A percentile compares a stretch with the other conserved stretches of the same genome.
phyloP scores from a whole-genome alignment of 495 filamentous ascomycete genomes.

The Neurospora intermedia region DNA sequence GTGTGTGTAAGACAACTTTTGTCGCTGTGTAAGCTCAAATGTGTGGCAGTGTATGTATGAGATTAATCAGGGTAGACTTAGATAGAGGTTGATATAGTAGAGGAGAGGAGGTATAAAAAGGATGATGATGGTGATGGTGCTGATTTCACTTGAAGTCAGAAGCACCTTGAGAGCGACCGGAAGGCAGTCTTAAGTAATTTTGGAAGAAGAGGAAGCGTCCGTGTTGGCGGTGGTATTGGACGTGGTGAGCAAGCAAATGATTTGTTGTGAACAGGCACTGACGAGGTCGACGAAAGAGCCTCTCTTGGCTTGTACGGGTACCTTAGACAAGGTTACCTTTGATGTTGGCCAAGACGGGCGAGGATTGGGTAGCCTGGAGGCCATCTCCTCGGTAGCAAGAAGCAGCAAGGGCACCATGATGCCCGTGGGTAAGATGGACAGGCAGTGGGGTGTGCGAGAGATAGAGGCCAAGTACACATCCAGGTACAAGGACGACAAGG shows the following conservation, averaged over 20 bases:
- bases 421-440: background rate
- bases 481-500: background rate
- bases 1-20: background rate
- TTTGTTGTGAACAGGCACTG: background rate
- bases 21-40: background rate
- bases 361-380: background rate
- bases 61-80: background rate
- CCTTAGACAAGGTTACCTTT: background rate
- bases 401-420: background rate
- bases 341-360: background rate
- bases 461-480: background rate
- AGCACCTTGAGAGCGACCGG: background rate
- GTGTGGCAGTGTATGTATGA: background rate
- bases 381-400: background rate
- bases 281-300: background rate
- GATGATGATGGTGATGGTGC: constrained; percentile 1
- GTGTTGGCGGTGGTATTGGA: background rate
- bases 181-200: background rate
- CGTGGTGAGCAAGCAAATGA: background rate
- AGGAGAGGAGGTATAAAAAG: background rate
- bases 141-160: constrained; percentile 4
- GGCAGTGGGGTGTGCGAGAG: background rate
- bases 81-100: background rate
- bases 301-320: background rate
- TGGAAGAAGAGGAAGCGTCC: background rate